Evolutionary conservation across 345 rosid species (phyloP), one percentile per base, ranked within the genome.

Genomic region (Sonneratia alba): DNA sequence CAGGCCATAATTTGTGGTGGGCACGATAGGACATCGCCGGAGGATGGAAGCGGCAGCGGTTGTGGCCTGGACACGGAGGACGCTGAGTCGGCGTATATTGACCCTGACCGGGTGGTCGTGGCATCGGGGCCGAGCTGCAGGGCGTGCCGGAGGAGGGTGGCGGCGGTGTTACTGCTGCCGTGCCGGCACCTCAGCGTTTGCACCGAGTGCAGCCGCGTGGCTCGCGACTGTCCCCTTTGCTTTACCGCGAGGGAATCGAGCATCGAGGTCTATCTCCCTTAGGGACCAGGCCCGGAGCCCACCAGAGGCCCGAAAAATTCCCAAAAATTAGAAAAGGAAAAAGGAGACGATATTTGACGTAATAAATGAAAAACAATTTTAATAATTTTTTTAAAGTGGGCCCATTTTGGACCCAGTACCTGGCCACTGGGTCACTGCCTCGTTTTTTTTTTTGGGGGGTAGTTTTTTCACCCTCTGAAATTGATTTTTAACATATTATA

Each of bases 181-280:
- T 71, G 73, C 73, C 73, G 67, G 42, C 73, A 71, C 62, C 67
- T 71, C 18, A 56, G 36, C 73, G 27, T 71, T 19, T 71, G 73
- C 42, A 36, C 3, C 6, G 68, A 36, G 57, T 93, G 98, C 69
- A 88, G 88, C 77, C 84, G 77, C n/a, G 76, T 84, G 68, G 89
- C 81, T 19, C 81, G 78, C 18, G 83, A 85, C 27, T 93, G 98
- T 85, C 98, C 98, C 38, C 77, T 91, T 36, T 93, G 98, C 85
- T 84, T 81, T 73, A 68, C 73, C 69, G 70, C 76, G 70, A 87
- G 84, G 72, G 86, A 83, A 56, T 88, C 94, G 19, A 84, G 94
- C 78, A 96, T 91, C 4, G 94, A 91, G 74, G 89, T 91, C 76
- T 89, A 75, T 78, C 83, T 89, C 72, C 79, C 83, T 38, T 90